phyloP scores from a whole-genome alignment of 164 flowering plant genomes.

The Hamamelis virginiana region DNA sequence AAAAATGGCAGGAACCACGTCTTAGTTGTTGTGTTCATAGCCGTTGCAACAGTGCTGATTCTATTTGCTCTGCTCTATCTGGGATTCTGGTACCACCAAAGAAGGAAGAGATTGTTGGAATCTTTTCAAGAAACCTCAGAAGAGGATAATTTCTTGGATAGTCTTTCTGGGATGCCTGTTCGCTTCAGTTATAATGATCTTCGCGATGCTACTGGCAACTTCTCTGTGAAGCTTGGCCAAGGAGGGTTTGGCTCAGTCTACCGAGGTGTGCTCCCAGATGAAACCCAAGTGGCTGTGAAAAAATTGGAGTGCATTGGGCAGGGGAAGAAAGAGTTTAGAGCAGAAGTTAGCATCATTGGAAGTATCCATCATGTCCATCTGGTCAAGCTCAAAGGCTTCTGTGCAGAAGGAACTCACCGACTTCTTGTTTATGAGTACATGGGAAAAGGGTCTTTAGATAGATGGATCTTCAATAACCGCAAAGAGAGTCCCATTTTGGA shows the following conservation, averaged over 20 bases:
- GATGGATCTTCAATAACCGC: conserved; percentile 47
- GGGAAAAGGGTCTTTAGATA: conserved; percentile 59
- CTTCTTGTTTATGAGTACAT: conserved; percentile 59
- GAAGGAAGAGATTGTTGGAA: conserved; percentile 21
- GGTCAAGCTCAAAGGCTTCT: conserved; percentile 58
- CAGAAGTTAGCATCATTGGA: conserved; percentile 65
- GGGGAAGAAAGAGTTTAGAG: conserved; percentile 65
- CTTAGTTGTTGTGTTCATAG: conserved; percentile 25
- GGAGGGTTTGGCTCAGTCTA: conserved; percentile 75
- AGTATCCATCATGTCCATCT: conserved; percentile 59
- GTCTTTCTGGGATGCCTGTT: conserved; percentile 52
- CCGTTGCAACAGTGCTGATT: conserved; percentile 29
- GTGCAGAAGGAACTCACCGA: conserved; percentile 50
- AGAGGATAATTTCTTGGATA: conserved; percentile 51
- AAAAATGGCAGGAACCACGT: conserved; percentile 12
- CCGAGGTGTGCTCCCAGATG: conserved; percentile 47
- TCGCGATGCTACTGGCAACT: conserved; percentile 47
- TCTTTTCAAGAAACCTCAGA: conserved; percentile 28
- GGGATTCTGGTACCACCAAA: conserved; percentile 23
- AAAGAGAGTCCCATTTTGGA: conserved; percentile 24
- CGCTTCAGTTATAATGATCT: conserved; percentile 56
- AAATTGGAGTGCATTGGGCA: conserved; percentile 60
- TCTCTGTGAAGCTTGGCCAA: conserved; percentile 54
- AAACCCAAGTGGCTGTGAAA: conserved; percentile 54
- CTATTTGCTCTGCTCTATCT: conserved; percentile 30